phyloP scores from a whole-genome alignment of 331 rosid species.

The Malus hybrid region DNA sequence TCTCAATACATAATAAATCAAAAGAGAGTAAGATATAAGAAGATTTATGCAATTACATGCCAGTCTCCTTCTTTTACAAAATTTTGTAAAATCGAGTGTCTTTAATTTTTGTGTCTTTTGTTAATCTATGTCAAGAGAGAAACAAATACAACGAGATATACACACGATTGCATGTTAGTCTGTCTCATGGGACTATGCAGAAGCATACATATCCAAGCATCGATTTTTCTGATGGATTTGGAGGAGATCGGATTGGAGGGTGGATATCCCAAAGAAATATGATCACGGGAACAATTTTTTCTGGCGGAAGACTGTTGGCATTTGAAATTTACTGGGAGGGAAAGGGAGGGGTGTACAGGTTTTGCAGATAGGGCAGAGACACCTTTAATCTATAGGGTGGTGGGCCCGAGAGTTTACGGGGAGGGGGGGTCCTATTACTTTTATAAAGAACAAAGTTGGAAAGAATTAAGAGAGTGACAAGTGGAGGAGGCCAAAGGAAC shows the following conservation, averaged over 20 bases:
- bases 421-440: neutral
- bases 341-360: conserved; percentile 3
- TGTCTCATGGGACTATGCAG: neutral
- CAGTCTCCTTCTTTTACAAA: too few species aligned
- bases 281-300: conserved; percentile 17
- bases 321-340: conserved; percentile 9
- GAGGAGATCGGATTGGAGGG: neutral
- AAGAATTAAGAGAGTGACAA: conserved; percentile 46
- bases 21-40: neutral
- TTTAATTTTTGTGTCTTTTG: accelerated
- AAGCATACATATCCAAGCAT: neutral
- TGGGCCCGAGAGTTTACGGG: neutral
- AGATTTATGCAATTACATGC: too few species aligned
- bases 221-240: neutral
- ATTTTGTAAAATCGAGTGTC: too few species aligned
- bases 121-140: accelerated
- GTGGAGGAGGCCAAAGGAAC: conserved; percentile 67
- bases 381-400: conserved; percentile 26
- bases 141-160: too few species aligned
- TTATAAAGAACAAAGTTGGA: conserved; percentile 15
- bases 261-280: conserved; percentile 24
- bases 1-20: too few species aligned
- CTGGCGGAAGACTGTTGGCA: conserved; percentile 3
- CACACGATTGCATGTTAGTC: neutral
- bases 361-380: conserved; percentile 14